Evolutionary conservation across 148 eudicot species (phyloP).

Genomic region (Vaccinium vitisidaea): DNA sequence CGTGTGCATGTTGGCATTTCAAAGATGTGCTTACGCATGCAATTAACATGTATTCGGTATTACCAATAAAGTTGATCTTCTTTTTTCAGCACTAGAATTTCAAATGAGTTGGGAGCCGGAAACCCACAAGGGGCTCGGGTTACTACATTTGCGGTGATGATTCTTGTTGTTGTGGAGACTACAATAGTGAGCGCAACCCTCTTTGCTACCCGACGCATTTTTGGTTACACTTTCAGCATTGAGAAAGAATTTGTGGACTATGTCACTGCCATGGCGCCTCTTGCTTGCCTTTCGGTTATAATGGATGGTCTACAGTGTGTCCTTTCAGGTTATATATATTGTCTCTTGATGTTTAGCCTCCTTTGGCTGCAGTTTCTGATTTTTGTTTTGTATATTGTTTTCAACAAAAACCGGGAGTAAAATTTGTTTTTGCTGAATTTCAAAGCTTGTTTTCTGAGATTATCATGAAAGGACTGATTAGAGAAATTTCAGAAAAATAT

Average conservation of each 20-base stretch:
- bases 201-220: conserved; percentile 45
- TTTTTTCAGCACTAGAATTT: conserved; percentile 66
- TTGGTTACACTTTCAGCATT: conserved; percentile 75
- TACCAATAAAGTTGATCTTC: neutral
- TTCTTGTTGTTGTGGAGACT: conserved; percentile 42
- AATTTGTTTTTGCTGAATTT: neutral
- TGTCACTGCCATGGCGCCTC: conserved; percentile 72
- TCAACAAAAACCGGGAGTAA: neutral
- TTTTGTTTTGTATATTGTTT: neutral
- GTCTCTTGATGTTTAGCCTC: neutral
- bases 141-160: conserved; percentile 46
- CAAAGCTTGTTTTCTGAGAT: neutral
- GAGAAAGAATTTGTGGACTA: conserved; percentile 77
- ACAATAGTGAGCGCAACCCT: conserved; percentile 40
- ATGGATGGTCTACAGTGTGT: conserved; percentile 63
- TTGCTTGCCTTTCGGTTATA: conserved; percentile 49
- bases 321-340: conserved; percentile 49
- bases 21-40: neutral
- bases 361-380: neutral
- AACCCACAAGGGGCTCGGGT: conserved; percentile 54
- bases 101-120: conserved; percentile 86
- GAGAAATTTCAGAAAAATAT: neutral
- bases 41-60: neutral
- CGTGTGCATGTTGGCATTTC: neutral
- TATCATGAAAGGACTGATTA: neutral